Evolutionary conservation across 176 grass and related monocot species (phyloP), one percentile per base, ranked within the genome.

Genomic region (Musa acuminata): DNA sequence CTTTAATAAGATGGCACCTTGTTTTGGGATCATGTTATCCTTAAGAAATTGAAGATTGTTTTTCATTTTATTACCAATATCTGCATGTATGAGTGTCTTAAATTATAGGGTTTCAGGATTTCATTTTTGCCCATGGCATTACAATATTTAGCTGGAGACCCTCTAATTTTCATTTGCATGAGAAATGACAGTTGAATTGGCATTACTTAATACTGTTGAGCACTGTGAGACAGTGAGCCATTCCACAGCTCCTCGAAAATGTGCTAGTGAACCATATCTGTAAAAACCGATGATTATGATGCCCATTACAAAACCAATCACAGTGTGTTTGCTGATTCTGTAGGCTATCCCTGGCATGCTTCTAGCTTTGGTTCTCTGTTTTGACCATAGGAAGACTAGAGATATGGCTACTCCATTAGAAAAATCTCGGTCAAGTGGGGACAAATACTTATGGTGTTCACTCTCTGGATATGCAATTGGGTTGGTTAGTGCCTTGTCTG

Each of bases 261-360:
- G 29, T 19, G 8, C 29, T 69, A 49, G 26, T 69, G 67, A 69
- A 69, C 23, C 8, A 8, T 43, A 49, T 8, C 16, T 51, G 19
- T 21, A 6, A 20, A 21, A 9, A 50, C 29, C 3, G 62, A 25
- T 16, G 2, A 26, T 8, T 64, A 11, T 71, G 6, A 71, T 71
- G 68, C 29, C 7, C 13, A 8, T 2, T 48, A 17, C 29, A 29
- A n/a, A 16, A 13, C 16, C 13, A 51, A 64, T 60, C 77, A 81
- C 23, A 0, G 29, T 29, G 29, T 11, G 24, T 27, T 72, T 81
- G 62, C 19, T 80, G 13, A 9, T 72, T 52, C 76, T 76, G 53
- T 51, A 99, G 95, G 95, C 95, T 52, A 94, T 99, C 82, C 95
- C 95, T 20, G 86, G 90, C 48, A 94, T 98, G 95, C 87, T 93